Percentiles rank a stretch among this genome's conserved stretches.
These are phyloP conservation scores for Penicillium sp. DNA, from an alignment of 2,329 filamentous ascomycete genomes.

Conservation along the genomic window DNA sequence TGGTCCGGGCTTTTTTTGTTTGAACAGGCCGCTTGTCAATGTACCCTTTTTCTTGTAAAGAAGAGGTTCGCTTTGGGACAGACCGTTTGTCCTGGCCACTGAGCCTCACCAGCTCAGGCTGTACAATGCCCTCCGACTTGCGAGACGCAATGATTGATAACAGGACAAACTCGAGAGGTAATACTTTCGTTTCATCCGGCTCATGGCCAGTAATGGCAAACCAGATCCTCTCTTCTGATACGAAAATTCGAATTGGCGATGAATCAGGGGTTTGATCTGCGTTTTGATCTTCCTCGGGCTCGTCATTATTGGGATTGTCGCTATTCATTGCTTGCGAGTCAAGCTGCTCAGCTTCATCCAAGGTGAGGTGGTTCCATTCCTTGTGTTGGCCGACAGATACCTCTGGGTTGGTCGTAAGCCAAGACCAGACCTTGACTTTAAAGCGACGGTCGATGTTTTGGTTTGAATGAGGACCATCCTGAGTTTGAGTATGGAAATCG, in stretches of 20 bases:
- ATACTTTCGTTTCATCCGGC: constrained; percentile 55
- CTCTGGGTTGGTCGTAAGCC: constrained; percentile 57
- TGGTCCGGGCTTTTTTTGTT: constrained; percentile 53
- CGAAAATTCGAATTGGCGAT: constrained; percentile 44
- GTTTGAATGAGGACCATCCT: constrained; percentile 15
- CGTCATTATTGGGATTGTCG: not conserved
- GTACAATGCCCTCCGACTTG: constrained; percentile 56
- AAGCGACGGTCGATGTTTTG: constrained; percentile 50
- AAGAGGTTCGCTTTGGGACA: constrained; percentile 60
- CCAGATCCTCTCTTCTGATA: constrained; percentile 59
- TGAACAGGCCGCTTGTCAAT: constrained; percentile 57
- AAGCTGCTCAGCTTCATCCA: constrained; percentile 42
- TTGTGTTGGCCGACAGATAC: constrained; percentile 50
- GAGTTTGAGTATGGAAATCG: constrained; percentile 35
- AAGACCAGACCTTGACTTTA: constrained; percentile 56
- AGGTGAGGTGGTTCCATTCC: constrained; percentile 41
- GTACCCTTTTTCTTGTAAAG: constrained; percentile 58
- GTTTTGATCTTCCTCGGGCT: not conserved
- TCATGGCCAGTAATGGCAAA: constrained; percentile 60
- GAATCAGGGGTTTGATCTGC: not conserved
- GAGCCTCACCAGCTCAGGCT: constrained; percentile 54
- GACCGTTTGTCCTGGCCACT: constrained; percentile 66
- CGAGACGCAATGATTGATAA: constrained; percentile 59
- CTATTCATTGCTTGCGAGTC: not conserved
- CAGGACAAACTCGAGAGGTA: constrained; percentile 55